A percentile compares a stretch with the other conserved stretches of the same genome.
Evolutionary conservation across 176 grass and related monocot genomes (phyloP).

Genomic region (Eremochloa ophiuroides): DNA sequence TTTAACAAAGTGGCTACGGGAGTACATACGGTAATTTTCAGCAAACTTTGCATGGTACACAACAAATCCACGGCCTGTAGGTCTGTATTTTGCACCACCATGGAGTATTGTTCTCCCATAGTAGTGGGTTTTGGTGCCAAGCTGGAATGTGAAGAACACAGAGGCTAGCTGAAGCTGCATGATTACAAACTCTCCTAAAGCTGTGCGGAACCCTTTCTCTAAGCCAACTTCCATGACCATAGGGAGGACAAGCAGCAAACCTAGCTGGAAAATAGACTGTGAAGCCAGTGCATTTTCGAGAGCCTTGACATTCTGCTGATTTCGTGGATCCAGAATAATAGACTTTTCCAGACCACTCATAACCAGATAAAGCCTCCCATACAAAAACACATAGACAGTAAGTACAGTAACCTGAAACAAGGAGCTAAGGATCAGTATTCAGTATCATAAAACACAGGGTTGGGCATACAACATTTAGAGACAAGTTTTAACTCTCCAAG

Average conservation of each 20-base stretch:
- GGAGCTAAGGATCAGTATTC: constrained; percentile 25
- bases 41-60: constrained; percentile 87
- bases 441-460: constrained; percentile 28
- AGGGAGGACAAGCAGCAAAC: constrained; percentile 84
- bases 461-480: neutral
- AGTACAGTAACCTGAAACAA: constrained; percentile 76
- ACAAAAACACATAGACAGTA: constrained; percentile 91
- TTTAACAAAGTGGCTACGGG: constrained; percentile 95
- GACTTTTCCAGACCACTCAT: constrained; percentile 91
- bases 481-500: neutral
- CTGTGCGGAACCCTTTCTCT: constrained; percentile 91
- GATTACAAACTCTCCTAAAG: constrained; percentile 85
- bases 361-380: constrained; percentile 88
- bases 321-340: constrained; percentile 68
- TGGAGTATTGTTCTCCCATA: constrained; percentile 93
- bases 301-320: constrained; percentile 58
- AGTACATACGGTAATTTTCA: constrained; percentile 91
- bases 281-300: constrained; percentile 92
- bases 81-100: constrained; percentile 80
- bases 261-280: constrained; percentile 86
- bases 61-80: constrained; percentile 85
- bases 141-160: constrained; percentile 94
- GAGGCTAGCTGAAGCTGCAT: constrained; percentile 97
- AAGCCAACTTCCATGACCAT: constrained; percentile 97
- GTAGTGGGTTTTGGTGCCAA: constrained; percentile 91